Conservation (phyloP, 2,329 filamentous ascomycete genomes). For the Alternaria gansuensis region DNA sequence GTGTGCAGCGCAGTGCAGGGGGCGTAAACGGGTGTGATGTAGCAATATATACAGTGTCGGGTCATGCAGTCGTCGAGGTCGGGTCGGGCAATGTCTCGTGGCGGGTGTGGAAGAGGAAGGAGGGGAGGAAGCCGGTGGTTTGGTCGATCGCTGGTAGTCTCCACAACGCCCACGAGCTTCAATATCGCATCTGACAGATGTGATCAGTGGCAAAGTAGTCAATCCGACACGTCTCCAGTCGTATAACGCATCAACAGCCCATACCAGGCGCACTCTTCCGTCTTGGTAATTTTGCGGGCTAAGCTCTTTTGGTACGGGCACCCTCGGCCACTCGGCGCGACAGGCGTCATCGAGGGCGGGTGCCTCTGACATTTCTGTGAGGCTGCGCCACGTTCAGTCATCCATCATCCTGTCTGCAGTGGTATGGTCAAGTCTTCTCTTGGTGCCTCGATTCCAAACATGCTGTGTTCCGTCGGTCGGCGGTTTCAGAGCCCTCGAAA, state of each 20-base stretch:
- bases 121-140: conserved; percentile 31
- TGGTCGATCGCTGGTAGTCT: conserved; percentile 21
- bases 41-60: conserved; percentile 14
- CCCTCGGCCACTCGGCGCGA: conserved; percentile 35
- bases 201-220: conserved; percentile 12
- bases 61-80: conserved; percentile 13
- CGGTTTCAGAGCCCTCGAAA: conserved; percentile 37
- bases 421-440: too few species aligned
- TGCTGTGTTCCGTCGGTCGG: conserved; percentile 51
- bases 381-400: conserved; percentile 10
- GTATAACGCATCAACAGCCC: conserved; percentile 14
- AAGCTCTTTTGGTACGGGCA: conserved; percentile 20
- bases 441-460: conserved; percentile 27
- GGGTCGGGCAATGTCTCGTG: conserved; percentile 26
- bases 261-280: conserved; percentile 21
- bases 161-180: conserved; percentile 24
- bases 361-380: conserved; percentile 29
- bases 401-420: too few species aligned
- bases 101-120: conserved; percentile 19
- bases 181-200: conserved; percentile 15
- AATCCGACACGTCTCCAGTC: conserved; percentile 13
- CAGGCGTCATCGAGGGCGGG: conserved; percentile 26
- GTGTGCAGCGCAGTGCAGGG: conserved; percentile 11
- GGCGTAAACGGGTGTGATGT: conserved; percentile 17
- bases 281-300: conserved; percentile 36